Evolutionary conservation across 140 eudicot species (phyloP).

Genomic region (Erigeron philadelphicus): DNA sequence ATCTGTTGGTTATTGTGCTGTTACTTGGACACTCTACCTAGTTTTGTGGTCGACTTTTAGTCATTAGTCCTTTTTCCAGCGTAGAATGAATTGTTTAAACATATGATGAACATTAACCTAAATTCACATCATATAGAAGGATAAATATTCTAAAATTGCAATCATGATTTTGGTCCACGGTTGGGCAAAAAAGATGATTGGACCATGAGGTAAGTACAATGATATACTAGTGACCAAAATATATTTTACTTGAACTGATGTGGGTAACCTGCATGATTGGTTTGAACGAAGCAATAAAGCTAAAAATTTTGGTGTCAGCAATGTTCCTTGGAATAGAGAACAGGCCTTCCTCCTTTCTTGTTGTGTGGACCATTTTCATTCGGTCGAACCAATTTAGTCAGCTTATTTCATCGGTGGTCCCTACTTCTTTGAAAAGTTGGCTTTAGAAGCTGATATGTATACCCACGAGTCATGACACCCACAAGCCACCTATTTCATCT

Average conservation of each 20-base stretch:
- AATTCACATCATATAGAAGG: background rate
- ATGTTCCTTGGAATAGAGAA: background rate
- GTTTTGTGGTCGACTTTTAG: background rate
- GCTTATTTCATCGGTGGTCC: no score
- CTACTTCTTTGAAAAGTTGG: no score
- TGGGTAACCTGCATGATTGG: background rate
- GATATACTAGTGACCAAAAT: background rate
- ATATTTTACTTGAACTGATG: background rate
- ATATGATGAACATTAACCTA: background rate
- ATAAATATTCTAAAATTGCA: no score
- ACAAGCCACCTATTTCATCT: no score
- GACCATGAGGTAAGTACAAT: background rate
- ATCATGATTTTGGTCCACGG: background rate
- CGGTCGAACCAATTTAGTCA: no score
- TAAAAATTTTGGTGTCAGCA: background rate
- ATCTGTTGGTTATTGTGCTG: no score
- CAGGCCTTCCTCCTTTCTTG: no score
- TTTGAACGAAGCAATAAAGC: background rate
- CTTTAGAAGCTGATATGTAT: no score
- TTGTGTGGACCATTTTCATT: no score
- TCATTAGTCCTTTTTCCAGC: background rate
- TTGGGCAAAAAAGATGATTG: background rate
- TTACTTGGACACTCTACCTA: no score
- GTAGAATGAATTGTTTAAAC: background rate
- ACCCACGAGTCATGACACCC: no score